Percentiles rank a stretch among this genome's conserved stretches.
Conservation (phyloP, 495 filamentous ascomycete genomes). For the Hyaloscypha finlandica region DNA sequence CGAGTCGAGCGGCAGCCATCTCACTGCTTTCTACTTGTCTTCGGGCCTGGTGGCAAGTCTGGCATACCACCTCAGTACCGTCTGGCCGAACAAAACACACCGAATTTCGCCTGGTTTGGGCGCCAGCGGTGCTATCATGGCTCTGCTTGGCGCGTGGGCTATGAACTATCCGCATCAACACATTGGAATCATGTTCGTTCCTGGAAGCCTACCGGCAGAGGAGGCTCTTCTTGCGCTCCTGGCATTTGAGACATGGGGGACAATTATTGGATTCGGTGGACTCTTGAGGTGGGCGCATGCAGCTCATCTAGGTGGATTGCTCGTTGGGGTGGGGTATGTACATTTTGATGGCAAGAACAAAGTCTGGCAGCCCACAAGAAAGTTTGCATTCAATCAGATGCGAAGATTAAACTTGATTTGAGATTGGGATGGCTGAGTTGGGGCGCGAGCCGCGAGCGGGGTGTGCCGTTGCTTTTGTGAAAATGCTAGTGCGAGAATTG, state of each 20-base stretch:
- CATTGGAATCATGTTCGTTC: neutral
- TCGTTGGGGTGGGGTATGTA: neutral
- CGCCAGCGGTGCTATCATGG: neutral
- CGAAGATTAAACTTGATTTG: neutral
- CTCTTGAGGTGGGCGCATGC: neutral
- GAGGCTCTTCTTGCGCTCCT: neutral
- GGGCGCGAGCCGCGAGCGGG: neutral
- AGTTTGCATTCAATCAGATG: constrained; percentile 1
- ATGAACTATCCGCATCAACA: neutral
- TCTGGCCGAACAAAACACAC: neutral
- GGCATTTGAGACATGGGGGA: neutral
- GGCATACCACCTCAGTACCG: neutral
- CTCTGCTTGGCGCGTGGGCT: neutral
- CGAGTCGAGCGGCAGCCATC: neutral
- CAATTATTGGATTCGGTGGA: neutral
- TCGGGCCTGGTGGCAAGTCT: neutral
- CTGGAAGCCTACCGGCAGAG: neutral
- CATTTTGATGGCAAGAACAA: neutral
- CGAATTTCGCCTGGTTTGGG: neutral
- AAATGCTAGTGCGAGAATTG: too few relatives aligned
- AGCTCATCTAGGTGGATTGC: neutral
- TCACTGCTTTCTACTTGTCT: neutral
- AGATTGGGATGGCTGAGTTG: neutral
- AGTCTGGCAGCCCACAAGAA: neutral
- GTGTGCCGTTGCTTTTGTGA: too few relatives aligned